Conservation (phyloP, 352 stramenopile species). For the Globisporangium megalacanthum region DNA sequence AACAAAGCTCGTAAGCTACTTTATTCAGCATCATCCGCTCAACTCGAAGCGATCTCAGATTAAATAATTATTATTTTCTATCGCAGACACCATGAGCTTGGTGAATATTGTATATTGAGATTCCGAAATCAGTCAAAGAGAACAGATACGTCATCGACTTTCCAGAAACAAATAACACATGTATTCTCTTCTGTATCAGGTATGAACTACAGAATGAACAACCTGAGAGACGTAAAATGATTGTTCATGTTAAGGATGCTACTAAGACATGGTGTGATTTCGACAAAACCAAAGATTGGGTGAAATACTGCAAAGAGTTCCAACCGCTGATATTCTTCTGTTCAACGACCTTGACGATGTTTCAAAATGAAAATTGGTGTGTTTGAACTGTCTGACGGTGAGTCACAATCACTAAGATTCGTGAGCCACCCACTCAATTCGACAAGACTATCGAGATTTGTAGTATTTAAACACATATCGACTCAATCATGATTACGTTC, state of each 20-base stretch:
- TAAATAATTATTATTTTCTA: neutral
- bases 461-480: no score
- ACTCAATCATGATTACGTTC: no score
- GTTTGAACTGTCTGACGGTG: neutral
- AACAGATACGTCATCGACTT: neutral
- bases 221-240: neutral
- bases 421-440: neutral
- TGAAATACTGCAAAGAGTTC: neutral
- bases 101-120: neutral
- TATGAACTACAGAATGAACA: neutral
- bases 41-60: neutral
- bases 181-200: neutral
- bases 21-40: neutral
- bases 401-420: neutral
- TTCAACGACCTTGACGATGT: neutral
- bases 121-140: neutral
- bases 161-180: neutral
- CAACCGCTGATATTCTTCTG: neutral
- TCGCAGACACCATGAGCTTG: neutral
- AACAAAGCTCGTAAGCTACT: neutral
- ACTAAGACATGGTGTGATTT: neutral
- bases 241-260: neutral
- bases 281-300: neutral
- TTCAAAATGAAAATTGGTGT: neutral
- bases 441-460: neutral